Conservation (phyloP, 768 basidiomycete species). For the Boletus sp. region DNA sequence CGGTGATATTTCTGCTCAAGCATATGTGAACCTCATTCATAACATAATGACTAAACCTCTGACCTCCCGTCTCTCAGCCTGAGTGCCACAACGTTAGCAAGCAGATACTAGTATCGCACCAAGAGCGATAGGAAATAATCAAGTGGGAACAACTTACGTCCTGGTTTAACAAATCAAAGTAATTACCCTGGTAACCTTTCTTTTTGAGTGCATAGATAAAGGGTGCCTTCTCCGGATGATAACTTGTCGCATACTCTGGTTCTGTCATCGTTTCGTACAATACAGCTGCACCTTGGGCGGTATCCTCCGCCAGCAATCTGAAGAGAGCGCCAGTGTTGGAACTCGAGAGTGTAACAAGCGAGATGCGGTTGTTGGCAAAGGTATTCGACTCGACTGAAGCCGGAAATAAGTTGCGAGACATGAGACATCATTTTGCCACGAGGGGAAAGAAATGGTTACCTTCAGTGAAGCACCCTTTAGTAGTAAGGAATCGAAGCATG, state of each 20-base stretch:
- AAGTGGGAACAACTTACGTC: constrained; percentile 14
- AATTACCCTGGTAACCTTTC: constrained; percentile 11
- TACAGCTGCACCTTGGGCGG: constrained; percentile 10
- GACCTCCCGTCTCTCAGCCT: constrained; percentile 20
- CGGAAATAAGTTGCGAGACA: not conserved
- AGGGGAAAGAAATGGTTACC: constrained; percentile 7
- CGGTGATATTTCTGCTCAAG: constrained; percentile 18
- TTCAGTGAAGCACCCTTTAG: constrained; percentile 32
- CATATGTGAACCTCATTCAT: not conserved
- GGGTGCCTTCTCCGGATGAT: constrained; percentile 20
- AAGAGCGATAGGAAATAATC: not conserved
- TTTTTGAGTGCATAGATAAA: constrained; percentile 20
- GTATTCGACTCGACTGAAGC: constrained; percentile 23
- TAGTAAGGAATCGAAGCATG: constrained; percentile 31
- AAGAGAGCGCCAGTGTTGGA: constrained; percentile 10
- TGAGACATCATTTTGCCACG: not conserved
- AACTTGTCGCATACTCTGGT: constrained; percentile 24
- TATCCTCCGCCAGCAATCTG: constrained; percentile 8
- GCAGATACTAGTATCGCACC: not conserved
- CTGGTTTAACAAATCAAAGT: constrained; percentile 22
- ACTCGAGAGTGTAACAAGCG: constrained; percentile 22
- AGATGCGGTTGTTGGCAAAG: constrained; percentile 36
- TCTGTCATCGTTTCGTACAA: constrained; percentile 28
- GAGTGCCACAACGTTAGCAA: not conserved
- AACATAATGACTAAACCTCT: not conserved